Percentiles rank a stretch among this genome's conserved stretches.
phyloP scores from a whole-genome alignment of 2,329 filamentous ascomycete species.

The Whalleya microplaca region DNA sequence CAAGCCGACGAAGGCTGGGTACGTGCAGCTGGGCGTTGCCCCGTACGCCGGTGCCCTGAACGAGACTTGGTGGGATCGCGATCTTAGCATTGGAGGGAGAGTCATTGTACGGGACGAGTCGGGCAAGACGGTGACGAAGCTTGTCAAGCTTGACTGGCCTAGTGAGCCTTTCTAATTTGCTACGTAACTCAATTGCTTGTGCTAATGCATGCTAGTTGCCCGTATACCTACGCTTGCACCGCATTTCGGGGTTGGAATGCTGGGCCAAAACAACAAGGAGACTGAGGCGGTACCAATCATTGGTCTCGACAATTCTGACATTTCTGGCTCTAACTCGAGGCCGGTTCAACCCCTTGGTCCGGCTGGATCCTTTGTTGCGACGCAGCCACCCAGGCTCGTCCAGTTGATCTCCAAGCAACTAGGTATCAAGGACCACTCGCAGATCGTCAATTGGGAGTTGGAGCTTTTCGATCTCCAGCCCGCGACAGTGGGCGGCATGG shows the following conservation, averaged over 20 bases:
- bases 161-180: conserved; percentile 49
- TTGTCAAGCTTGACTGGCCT: conserved; percentile 93
- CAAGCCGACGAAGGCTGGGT: conserved; percentile 83
- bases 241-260: conserved; percentile 82
- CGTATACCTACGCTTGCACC: conserved; percentile 89
- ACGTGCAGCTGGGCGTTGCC: conserved; percentile 85
- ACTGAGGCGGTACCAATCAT: conserved; percentile 95
- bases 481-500: conserved; percentile 79
- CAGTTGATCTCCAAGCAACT: conserved; percentile 79
- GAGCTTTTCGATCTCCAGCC: conserved; percentile 93
- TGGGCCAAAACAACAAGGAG: conserved; percentile 75
- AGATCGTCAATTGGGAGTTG: conserved; percentile 94
- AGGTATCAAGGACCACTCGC: conserved; percentile 70
- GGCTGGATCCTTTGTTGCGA: conserved; percentile 73
- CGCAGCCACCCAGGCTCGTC: conserved; percentile 84
- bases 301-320: conserved; percentile 76
- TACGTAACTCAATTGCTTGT: conserved; percentile 1
- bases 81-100: conserved; percentile 86
- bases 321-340: conserved; percentile 42
- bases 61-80: conserved; percentile 95
- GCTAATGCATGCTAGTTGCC: conserved; percentile 58
- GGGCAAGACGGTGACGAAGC: conserved; percentile 76
- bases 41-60: conserved; percentile 90
- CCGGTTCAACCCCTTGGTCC: conserved; percentile 57
- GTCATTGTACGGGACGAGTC: conserved; percentile 80